Base-by-base conservation (phyloP, 1,284 basidiomycete species). In the Marasmius oreades region DNA sequence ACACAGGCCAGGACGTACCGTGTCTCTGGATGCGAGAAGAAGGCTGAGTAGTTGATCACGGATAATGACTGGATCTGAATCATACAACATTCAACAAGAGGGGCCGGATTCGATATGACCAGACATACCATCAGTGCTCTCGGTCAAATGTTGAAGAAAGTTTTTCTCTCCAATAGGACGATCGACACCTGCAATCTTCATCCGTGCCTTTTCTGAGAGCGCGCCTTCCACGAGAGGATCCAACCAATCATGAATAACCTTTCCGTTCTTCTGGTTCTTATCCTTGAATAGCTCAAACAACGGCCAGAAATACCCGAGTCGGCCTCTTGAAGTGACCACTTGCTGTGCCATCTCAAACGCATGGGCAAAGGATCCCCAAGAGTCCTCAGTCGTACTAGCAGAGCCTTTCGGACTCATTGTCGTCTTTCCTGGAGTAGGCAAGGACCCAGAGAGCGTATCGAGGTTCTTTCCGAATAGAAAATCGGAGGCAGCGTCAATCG, bases 41-140 rank as follows among this genome's bases (percentile, higher is more conserved):
- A 91, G 82, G 64, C 81, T 90, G n/a, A 91, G 70, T 6, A 89
- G 68, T 61, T 90, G 86, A 65, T 89, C 85, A 28, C 84, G 81
- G 58, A 90, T 86, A 39, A 84, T 66, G 14, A 77, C 69, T 16
- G 71, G 70, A 63, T 85, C 82, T 87, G 56, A 39, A 54, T 18
- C 36, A 26, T 56, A 5, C 44, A 42, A 52, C 4, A 66, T 26
- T 1, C 18, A 36, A 26, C 26, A 48, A 24, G 7, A 45, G 28
- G 31, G 52, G 42, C 51, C 20, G 52, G 39, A 53, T 55, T 18
- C n/a, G 42, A 31, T 31, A 31, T 31, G 4, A 31, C 28, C 60
- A 24, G 22, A 67, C 69, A 47, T 60, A 84, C 86, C 84, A 54
- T 86, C 75, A 0, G 85, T 85, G 59, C 78, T 80, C 58, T 85